phyloP scores from a whole-genome alignment of 345 rosid species.

The Salix arbutifolia region DNA sequence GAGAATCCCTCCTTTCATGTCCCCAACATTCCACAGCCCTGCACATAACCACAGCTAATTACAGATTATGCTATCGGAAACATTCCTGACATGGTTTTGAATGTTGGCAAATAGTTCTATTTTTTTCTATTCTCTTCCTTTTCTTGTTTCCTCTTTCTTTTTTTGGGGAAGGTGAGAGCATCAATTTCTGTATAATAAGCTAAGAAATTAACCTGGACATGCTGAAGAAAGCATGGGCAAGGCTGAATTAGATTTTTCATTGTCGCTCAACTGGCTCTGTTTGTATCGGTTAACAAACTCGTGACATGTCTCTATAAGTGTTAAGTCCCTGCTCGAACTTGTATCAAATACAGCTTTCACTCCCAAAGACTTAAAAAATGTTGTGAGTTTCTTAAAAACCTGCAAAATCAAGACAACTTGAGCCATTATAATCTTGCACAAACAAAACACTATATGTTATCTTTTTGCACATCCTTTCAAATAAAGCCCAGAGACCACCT shows the following conservation, averaged over 20 bases:
- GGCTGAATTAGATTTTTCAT: conserved; percentile 31
- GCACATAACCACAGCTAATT: background rate
- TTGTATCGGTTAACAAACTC: conserved; percentile 74
- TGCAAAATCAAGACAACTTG: conserved; percentile 10
- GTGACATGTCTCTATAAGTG: conserved; percentile 78
- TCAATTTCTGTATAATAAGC: background rate
- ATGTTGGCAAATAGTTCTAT: background rate
- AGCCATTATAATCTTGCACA: background rate
- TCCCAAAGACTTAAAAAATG: conserved; percentile 76
- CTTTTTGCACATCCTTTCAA: background rate
- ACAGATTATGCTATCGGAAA: background rate
- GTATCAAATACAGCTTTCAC: conserved; percentile 86
- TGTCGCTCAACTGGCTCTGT: conserved; percentile 37
- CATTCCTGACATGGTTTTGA: background rate
- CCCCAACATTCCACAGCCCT: background rate
- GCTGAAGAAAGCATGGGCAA: conserved; percentile 88
- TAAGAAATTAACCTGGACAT: conserved; percentile 70
- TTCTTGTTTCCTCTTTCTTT: background rate
- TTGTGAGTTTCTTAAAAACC: conserved; percentile 76
- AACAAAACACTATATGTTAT: background rate
- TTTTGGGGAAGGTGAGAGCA: background rate
- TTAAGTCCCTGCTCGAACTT: conserved; percentile 71
- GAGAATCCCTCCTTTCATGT: background rate
- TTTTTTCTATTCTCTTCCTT: background rate
- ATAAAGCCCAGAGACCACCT: conserved; percentile 29